These are phyloP conservation scores for Eucalyptus cladocalyx DNA, from an alignment of 345 rosid genomes.

Conservation along the genomic window DNA sequence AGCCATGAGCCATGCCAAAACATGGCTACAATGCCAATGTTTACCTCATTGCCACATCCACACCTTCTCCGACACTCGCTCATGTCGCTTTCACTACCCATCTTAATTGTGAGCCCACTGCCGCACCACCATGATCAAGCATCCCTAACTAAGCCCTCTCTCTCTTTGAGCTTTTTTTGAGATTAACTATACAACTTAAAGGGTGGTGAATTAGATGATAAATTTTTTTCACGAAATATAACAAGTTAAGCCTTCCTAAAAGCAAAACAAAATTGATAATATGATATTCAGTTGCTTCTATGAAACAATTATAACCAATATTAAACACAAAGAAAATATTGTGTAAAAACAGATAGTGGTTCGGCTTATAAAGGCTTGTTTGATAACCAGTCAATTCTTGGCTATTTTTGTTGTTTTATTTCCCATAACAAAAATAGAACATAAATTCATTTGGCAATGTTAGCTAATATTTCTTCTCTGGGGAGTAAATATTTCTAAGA, in stretches of 20 bases:
- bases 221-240: too few species aligned
- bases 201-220: background rate
- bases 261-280: background rate
- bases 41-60: background rate
- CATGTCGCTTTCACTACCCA: background rate
- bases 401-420: too few species aligned
- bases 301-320: background rate
- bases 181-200: background rate
- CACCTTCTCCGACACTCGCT: background rate
- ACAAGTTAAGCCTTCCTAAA: background rate
- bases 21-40: background rate
- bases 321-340: background rate
- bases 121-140: background rate
- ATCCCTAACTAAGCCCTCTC: background rate
- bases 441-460: too few species aligned
- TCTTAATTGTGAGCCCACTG: background rate
- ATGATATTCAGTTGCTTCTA: background rate
- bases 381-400: too few species aligned
- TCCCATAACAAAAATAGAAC: too few species aligned
- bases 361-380: background rate
- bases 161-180: too few species aligned
- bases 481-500: too few species aligned
- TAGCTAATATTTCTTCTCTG: too few species aligned
- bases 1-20: background rate
- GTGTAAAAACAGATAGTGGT: background rate